Base-by-base conservation (phyloP, 768 basidiomycete genomes). In the Pisolithus albus region DNA sequence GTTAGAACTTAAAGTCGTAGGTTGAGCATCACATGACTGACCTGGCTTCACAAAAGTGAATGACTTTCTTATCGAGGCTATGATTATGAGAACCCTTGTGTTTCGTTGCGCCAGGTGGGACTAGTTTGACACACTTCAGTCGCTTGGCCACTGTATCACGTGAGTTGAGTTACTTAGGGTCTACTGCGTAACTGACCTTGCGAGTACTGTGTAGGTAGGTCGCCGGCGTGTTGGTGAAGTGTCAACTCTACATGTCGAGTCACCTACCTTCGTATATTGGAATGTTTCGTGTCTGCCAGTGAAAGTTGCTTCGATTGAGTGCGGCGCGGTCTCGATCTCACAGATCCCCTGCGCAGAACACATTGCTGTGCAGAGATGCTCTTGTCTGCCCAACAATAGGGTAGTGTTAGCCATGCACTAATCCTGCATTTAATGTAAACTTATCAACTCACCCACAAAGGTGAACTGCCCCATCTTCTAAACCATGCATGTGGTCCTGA, bases 291-390 rank as follows among this genome's bases (percentile, higher is more conserved):
- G 76, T 46, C 64, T 66, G 1, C 80, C 80, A 0, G 72, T 75
- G 55, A 81, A 82, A 0, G 77, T 79, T 3, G 78, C 77, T 55
- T 80, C 76, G 39, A 81, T 72, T 0, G 78, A 75, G 49, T 76
- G 74, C 1, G 80, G 80, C 1, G 72, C 64, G 0, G 74, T 78
- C 36, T 80, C 73, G 23, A 82, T 80, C 48, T 79, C 70, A 52
- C 80, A 82, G 7, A 74, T 75, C 0, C 80, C 80, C 6, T 56
- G 49, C 0, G 69, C 67, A 16, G 64, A 52, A 53, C 80, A 82
- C 4, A 68, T 50, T 0, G 64, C 59, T 2, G 56, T 38, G 52
- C 80, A 81, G 23, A 66, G 49, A 58, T 81, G 80, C 11, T 65
- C 61, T 64, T 81, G 73, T 1, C 79, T 81, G 34, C 11, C 10